Base-by-base conservation (phyloP, 2,329 filamentous ascomycete species). In the Polychaeton citri region DNA sequence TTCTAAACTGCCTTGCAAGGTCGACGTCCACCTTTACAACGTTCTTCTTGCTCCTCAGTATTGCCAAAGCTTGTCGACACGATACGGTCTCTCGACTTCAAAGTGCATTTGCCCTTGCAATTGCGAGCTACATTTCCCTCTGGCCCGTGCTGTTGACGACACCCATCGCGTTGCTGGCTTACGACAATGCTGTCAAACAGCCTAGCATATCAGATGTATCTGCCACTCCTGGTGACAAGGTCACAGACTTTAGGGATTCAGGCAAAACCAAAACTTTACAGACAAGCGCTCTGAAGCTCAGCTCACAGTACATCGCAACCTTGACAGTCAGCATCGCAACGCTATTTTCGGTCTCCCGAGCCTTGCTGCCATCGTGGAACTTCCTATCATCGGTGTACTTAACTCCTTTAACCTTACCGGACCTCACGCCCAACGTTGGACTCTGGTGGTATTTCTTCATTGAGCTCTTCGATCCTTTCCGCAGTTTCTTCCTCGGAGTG, bases 381-480 rank as follows among this genome's bases (percentile, higher is more conserved):
- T 98, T 96, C 52, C 60, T 96, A 15, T 62, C 71, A 6, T 85
- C 86, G 15, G 95, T 90, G 1, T 98, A 98, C 60, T 86, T 88
- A 47, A 84, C 93, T 32, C 87, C 94, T 49, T 71, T 98, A 24
- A 76, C 90, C 1, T 72, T 98, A 2, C 84, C 86, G 6, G 90
- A 98, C 54, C 69, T 98, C 28, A 92, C 88, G 0, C 90, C 90
- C 9, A 98, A 96, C 46, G 81, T 92, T 19, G 90, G 90, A 1
- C 69, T 98, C 1, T 98, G 90, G 90, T 98, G 90, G 90, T 98
- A 98, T 62, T 98, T 98, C 63, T 96, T 98, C 56, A 93, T 92
- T 47, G 88, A 98, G 57, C 98, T 98, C 77, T 98, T 98, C 57
- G 90, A 98, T 62, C 88, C 87, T 1, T 98, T 98, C 70, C 75